Conservation (phyloP, 768 basidiomycete species). For the Basidioascus undulatus region DNA sequence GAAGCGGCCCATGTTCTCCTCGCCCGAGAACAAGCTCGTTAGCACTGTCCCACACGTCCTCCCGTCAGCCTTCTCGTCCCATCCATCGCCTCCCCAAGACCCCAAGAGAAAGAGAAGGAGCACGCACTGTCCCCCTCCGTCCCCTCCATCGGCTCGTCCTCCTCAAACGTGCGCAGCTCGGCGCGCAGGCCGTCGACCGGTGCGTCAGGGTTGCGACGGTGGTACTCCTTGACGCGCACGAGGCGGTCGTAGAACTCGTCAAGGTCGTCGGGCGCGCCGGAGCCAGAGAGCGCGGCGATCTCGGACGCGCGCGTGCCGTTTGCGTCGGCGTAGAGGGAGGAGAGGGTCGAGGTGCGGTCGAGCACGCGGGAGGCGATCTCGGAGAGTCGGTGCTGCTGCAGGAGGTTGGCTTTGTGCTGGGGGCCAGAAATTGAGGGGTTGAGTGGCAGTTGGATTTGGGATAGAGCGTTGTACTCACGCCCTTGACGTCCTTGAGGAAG, state of each 20-base stretch:
- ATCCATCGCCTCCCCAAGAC: no score
- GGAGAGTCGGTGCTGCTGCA: conserved; percentile 12
- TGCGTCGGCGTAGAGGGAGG: no score
- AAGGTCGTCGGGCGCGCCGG: conserved; percentile 27
- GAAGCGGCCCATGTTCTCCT: conserved; percentile 85
- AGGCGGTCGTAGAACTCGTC: conserved; percentile 90
- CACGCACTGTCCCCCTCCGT: conserved; percentile 72
- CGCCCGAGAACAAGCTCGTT: conserved; percentile 96
- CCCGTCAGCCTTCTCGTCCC: no score
- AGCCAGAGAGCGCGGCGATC: conserved; percentile 14
- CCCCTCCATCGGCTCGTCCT: conserved; percentile 33
- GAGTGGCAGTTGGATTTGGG: no score
- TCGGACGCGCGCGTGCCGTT: conserved; percentile 16
- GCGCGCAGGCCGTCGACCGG: conserved; percentile 54
- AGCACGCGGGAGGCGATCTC: conserved; percentile 78
- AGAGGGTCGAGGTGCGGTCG: conserved; percentile 58
- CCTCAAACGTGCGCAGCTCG: conserved; percentile 54
- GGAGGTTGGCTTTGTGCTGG: no score
- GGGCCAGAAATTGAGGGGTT: no score
- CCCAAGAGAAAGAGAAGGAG: neutral
- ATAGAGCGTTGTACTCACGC: conserved; percentile 14
- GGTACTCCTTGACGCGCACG: conserved; percentile 86
- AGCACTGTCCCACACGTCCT: no score
- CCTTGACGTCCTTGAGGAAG: conserved; percentile 28
- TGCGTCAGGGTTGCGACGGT: conserved; percentile 83